Evolutionary conservation across 192 early-diverging fungal genomes (phyloP).

Genomic region (Linnemannia exigua): DNA sequence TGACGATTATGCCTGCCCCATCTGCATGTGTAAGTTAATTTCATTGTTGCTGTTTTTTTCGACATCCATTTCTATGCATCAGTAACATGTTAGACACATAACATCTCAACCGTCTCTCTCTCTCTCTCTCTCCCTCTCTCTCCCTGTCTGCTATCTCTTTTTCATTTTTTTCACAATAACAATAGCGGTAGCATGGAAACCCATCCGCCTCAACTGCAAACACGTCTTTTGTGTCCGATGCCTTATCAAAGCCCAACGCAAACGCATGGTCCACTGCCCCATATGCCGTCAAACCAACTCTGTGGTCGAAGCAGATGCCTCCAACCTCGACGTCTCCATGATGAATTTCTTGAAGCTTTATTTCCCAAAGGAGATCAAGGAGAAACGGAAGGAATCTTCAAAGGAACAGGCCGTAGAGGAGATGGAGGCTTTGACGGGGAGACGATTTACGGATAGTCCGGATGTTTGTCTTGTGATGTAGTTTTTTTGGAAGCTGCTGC

Average conservation of each 20-base stretch:
- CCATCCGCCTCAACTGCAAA: slow-evolving; percentile 79
- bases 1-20: slow-evolving; percentile 86
- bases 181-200: slow-evolving; percentile 79
- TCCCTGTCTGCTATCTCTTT: neutral
- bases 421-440: slow-evolving; percentile 66
- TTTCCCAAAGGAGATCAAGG: slow-evolving; percentile 84
- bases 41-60: neutral
- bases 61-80: no score
- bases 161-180: neutral
- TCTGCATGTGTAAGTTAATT: slow-evolving; percentile 71
- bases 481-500: no score
- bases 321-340: slow-evolving; percentile 73
- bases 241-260: slow-evolving; percentile 78
- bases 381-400: slow-evolving; percentile 75
- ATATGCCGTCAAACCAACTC: slow-evolving; percentile 77
- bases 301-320: slow-evolving; percentile 69
- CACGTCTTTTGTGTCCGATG: slow-evolving; percentile 89
- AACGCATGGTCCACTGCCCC: slow-evolving; percentile 78
- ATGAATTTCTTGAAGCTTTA: slow-evolving; percentile 83
- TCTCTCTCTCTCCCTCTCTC: neutral
- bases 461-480: slow-evolving; percentile 50
- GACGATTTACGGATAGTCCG: slow-evolving; percentile 42
- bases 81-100: no score
- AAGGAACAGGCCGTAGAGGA: slow-evolving; percentile 77
- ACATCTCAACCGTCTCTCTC: no score